phyloP scores from a whole-genome alignment of 2,329 filamentous ascomycete species.

The Leptographium galeiforme region DNA sequence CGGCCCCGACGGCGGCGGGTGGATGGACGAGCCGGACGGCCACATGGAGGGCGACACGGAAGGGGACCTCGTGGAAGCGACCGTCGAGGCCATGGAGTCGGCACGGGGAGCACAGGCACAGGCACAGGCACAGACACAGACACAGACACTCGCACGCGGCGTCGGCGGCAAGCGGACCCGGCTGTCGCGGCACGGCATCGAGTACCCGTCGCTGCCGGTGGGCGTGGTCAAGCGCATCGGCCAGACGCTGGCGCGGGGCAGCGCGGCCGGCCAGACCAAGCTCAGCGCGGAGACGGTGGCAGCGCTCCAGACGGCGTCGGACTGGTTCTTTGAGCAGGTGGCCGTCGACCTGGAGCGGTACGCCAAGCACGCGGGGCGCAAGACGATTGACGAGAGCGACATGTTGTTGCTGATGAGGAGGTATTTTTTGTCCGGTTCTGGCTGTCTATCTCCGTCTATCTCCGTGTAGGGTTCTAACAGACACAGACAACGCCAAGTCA shows the following conservation, averaged over 20 bases:
- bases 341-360: constrained; percentile 70
- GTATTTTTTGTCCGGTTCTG: constrained; percentile 31
- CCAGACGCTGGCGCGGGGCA: constrained; percentile 55
- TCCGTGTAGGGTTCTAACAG: no score
- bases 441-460: no score
- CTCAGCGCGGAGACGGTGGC: constrained; percentile 61
- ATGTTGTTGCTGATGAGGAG: constrained; percentile 71
- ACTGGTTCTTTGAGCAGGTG: constrained; percentile 86
- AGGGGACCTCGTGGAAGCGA: not conserved
- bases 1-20: not conserved
- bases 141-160: not conserved
- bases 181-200: constrained; percentile 58
- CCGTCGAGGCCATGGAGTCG: not conserved
- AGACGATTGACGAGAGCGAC: constrained; percentile 76
- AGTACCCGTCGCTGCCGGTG: constrained; percentile 61
- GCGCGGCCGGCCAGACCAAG: constrained; percentile 51
- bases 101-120: not conserved
- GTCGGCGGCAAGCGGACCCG: constrained; percentile 27
- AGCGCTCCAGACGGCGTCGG: constrained; percentile 65
- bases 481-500: constrained; percentile 64
- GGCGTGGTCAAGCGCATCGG: constrained; percentile 62
- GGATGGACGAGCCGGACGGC: constrained; percentile 4
- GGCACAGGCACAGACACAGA: not conserved
- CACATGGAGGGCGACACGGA: not conserved
- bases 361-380: constrained; percentile 68